Base-by-base conservation (phyloP, 2,329 filamentous ascomycete genomes). In the Fusarium kyushuense region DNA sequence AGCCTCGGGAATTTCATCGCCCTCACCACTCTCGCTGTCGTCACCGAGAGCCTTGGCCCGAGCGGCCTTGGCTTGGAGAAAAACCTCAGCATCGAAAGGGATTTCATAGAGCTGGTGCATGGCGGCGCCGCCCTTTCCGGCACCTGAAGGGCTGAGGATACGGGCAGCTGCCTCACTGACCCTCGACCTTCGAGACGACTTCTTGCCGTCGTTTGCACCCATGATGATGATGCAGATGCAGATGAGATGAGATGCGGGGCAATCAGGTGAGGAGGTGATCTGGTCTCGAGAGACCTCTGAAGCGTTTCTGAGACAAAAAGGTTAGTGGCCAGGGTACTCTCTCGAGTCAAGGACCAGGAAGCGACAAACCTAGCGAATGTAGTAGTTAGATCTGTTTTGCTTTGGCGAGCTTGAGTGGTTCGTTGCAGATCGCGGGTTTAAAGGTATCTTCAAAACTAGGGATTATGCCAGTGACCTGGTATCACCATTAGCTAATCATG, bases 401-500 rank as follows among this genome's bases (percentile, higher is more conserved):
- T 59, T 58, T 49, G 63, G 49, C 59, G 46, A 65, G 54, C 36
- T 43, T 60, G 30, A 48, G 48, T 68, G 64, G 59, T 46, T 68
- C 38, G 54, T 55, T 65, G 59, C 65, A 42, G 48, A 49, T 66
- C 63, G 63, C 48, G 49, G 35, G 62, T 66, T 65, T 65, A 62
- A 65, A 64, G 63, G 63, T 65, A 65, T 60, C 55, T 65, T 64
- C 43, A 52, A 43, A 48, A 47, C 65, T 60, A 60, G 56, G 65
- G 69, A 67, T 61, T 58, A 48, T 21, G 55, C 59, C 61, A 61
- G 30, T 36, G 17, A 32, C 27, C 32, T 29, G 61, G 63, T 51
- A 47, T 62, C 63, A 47, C 55, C 52, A 64, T 66, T 66, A 66
- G 62, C 63, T 66, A 66, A 66, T 43, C 63, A 55, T 41, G 48